Conservation (phyloP, 805 yeast species). For the Metschnikowia similis region DNA sequence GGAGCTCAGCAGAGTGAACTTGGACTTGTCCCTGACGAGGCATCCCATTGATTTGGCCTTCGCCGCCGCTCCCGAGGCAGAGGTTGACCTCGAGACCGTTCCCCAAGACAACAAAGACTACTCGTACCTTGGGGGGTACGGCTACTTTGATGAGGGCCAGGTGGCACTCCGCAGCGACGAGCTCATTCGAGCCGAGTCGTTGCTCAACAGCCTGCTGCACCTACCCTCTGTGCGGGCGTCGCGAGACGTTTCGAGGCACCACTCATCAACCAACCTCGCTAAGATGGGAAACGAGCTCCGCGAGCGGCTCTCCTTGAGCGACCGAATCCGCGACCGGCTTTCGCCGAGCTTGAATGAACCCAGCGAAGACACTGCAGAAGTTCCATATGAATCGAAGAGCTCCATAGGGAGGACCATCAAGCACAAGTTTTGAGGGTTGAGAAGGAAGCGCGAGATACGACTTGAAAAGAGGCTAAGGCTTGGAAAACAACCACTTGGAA, state of each 20-base stretch:
- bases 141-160: slow-evolving; percentile 72
- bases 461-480: no score
- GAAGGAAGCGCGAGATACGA: no score
- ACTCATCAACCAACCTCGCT: slow-evolving; percentile 27
- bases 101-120: slow-evolving; percentile 24
- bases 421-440: not conserved
- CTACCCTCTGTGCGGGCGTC: slow-evolving; percentile 21
- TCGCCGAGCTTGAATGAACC: slow-evolving; percentile 11
- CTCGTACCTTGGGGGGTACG: slow-evolving; percentile 73
- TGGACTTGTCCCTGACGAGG: slow-evolving; percentile 15
- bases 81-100: not conserved
- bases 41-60: slow-evolving; percentile 22
- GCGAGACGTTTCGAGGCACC: slow-evolving; percentile 23
- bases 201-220: slow-evolving; percentile 23
- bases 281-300: slow-evolving; percentile 19
- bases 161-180: slow-evolving; percentile 52
- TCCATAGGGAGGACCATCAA: not conserved
- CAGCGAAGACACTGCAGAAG: not conserved
- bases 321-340: slow-evolving; percentile 34
- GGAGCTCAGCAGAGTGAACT: slow-evolving; percentile 29
- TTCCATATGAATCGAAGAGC: not conserved
- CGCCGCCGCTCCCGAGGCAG: slow-evolving; percentile 1
- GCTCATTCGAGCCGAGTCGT: slow-evolving; percentile 27
- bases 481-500: no score
- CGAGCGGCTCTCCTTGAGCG: slow-evolving; percentile 32